A percentile compares a stretch with the other conserved stretches of the same genome.
These are phyloP conservation scores for Dunaliella salina DNA, from an alignment of 163 green algal genomes.

Conservation along the genomic window DNA sequence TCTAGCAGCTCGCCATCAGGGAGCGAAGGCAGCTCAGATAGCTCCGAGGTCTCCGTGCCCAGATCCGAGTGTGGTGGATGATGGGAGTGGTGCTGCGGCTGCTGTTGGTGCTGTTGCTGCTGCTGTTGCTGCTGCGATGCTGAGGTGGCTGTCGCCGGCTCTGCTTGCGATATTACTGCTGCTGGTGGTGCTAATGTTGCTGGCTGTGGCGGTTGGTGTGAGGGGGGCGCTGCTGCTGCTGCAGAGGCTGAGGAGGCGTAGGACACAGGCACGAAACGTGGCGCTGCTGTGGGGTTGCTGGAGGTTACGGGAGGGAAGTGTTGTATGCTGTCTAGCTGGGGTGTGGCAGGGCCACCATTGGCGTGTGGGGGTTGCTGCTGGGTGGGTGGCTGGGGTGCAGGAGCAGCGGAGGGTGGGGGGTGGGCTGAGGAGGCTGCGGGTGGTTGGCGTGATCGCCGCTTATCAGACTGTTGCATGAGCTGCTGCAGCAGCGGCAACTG, in stretches of 20 bases:
- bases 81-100: background rate
- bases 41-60: background rate
- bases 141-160: background rate
- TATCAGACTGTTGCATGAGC: background rate
- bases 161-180: background rate
- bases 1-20: background rate
- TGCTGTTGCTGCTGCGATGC: background rate
- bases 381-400: background rate
- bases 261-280: background rate
- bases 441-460: background rate
- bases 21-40: background rate
- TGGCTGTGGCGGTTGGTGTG: background rate
- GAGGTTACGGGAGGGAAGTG: background rate
- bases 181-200: background rate
- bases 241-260: background rate
- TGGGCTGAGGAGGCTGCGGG: too few relatives aligned
- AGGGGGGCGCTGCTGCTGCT: background rate
- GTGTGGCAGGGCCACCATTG: background rate
- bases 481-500: background rate
- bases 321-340: background rate
- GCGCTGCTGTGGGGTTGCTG: background rate
- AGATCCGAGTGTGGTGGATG: background rate
- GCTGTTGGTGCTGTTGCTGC: background rate
- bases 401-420: background rate
- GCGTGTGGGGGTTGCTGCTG: background rate